Conservation (phyloP, 2,329 filamentous ascomycete genomes). For the Stagonosporopsis chrysanthemi region DNA sequence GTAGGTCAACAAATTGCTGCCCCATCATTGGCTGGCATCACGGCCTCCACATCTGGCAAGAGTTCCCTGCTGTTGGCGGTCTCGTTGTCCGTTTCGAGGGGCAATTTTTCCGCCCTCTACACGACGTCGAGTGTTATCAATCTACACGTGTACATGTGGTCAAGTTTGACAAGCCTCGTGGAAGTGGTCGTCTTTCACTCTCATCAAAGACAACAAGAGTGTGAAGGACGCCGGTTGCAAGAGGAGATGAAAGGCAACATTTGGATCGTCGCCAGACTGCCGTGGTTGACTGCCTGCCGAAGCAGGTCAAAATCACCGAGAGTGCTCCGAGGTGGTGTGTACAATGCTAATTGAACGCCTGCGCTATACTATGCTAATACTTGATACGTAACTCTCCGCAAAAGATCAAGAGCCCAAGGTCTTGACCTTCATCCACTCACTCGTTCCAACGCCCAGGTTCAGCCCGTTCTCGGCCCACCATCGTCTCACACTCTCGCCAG, state of each 20-base stretch:
- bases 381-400: background rate
- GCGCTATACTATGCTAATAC: conserved; percentile 17
- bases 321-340: conserved; percentile 3
- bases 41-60: conserved; percentile 21
- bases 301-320: background rate
- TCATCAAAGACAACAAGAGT: too few relatives aligned
- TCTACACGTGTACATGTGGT: background rate
- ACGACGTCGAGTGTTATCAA: background rate
- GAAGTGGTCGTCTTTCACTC: background rate
- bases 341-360: conserved; percentile 15
- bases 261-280: background rate
- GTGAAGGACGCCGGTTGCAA: too few relatives aligned
- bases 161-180: background rate
- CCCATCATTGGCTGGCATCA: conserved; percentile 22
- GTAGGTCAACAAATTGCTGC: conserved; percentile 23
- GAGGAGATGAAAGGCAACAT: background rate
- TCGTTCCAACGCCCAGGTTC: conserved; percentile 81
- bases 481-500: conserved; percentile 74
- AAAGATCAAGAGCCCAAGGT: conserved; percentile 58
- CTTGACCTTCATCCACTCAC: conserved; percentile 88
- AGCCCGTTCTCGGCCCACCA: conserved; percentile 92
- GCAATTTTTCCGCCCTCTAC: background rate
- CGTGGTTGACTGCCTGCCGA: background rate
- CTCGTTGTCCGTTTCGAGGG: conserved; percentile 1
- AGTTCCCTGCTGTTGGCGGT: conserved; percentile 12